Conservation (phyloP, 1,139 yeast genomes). For the Taphrina wiesneri region DNA sequence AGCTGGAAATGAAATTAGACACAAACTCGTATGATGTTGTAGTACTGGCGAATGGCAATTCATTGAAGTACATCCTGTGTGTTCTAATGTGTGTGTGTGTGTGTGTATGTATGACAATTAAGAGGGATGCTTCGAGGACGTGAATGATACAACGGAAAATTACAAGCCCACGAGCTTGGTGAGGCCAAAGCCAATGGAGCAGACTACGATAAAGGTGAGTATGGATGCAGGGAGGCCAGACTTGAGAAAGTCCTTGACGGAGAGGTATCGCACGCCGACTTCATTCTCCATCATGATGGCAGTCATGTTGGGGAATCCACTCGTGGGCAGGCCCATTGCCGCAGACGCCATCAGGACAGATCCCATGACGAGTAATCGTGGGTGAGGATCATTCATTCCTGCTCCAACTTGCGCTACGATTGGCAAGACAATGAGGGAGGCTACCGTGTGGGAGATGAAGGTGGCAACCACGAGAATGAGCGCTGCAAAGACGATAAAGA, state of each 20-base stretch:
- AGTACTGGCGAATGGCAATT: background rate
- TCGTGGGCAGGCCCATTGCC: conserved; percentile 95
- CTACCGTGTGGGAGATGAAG: conserved; percentile 92
- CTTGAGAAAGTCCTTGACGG: conserved; percentile 78
- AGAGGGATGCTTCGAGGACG: background rate
- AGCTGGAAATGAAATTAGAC: background rate
- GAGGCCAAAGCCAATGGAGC: conserved; percentile 76
- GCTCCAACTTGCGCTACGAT: conserved; percentile 84
- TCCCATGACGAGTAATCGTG: conserved; percentile 73
- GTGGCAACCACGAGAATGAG: conserved; percentile 83
- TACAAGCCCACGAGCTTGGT: conserved; percentile 29
- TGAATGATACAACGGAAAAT: background rate
- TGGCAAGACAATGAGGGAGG: conserved; percentile 87
- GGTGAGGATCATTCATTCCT: conserved; percentile 68
- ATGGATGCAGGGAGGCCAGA: conserved; percentile 87
- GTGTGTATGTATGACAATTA: background rate
- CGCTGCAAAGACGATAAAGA: conserved; percentile 73
- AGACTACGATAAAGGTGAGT: conserved; percentile 65
- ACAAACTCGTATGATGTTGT: too few species aligned
- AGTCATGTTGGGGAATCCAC: conserved; percentile 95
- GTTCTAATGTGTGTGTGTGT: background rate
- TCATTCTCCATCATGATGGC: conserved; percentile 92
- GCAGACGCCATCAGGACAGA: conserved; percentile 82
- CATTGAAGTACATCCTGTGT: too few species aligned
- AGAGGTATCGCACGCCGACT: conserved; percentile 78